Percentiles rank a stretch among this genome's conserved stretches.
Conservation (phyloP, 2,329 filamentous ascomycete genomes). For the Sporothrix pseudoabietina region DNA sequence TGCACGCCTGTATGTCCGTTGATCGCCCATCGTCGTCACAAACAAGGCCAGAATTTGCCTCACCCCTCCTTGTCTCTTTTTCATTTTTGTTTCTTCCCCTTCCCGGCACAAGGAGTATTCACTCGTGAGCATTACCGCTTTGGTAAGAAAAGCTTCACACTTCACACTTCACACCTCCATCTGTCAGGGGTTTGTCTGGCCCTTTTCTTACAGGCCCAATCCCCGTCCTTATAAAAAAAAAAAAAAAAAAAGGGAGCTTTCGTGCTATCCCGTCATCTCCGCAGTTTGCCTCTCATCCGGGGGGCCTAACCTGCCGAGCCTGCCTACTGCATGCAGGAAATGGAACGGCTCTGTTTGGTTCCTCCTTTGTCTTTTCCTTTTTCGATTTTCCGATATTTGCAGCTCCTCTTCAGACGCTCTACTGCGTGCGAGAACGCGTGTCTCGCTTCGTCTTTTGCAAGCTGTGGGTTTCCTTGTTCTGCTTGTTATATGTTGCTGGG, state of each 20-base stretch:
- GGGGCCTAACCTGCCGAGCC: neutral
- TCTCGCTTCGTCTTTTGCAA: neutral
- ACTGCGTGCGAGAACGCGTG: neutral
- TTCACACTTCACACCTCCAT: too few species aligned
- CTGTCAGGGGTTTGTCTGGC: neutral
- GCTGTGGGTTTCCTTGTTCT: neutral
- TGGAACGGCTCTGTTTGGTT: neutral
- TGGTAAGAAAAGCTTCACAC: neutral
- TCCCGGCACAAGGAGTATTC: neutral
- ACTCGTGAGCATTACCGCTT: neutral
- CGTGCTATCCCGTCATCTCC: neutral
- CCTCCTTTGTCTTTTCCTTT: neutral
- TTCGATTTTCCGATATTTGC: neutral
- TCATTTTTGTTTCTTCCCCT: neutral
- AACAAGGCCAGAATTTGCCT: neutral
- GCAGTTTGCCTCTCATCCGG: neutral
- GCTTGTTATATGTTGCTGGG: neutral
- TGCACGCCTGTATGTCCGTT: neutral
- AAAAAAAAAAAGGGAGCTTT: neutral
- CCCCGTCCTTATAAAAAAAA: neutral
- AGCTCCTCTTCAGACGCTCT: neutral
- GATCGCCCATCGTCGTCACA: neutral
- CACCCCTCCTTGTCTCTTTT: neutral
- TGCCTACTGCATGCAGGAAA: neutral
- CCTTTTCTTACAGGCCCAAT: neutral